Percentiles rank a stretch among this genome's conserved stretches.
These are phyloP conservation scores for Trametes polyzona DNA, from an alignment of 1,284 basidiomycete genomes.

Conservation along the genomic window DNA sequence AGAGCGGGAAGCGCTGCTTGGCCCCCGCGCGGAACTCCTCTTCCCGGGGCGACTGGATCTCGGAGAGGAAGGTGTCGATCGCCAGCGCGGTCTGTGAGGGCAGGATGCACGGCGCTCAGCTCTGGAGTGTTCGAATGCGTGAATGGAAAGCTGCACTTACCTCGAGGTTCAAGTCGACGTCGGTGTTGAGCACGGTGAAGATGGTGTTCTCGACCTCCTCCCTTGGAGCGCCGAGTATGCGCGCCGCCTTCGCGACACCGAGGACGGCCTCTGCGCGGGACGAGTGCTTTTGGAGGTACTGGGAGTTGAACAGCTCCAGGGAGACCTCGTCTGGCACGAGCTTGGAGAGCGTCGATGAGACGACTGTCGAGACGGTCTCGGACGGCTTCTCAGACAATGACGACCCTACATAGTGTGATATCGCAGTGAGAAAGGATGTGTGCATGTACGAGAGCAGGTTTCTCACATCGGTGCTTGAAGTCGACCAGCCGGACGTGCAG, in stretches of 20 bases:
- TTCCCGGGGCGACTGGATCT: conserved; percentile 52
- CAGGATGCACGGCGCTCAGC: background rate
- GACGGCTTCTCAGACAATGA: conserved; percentile 46
- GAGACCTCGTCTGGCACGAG: conserved; percentile 63
- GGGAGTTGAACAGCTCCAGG: conserved; percentile 70
- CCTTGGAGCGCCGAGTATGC: conserved; percentile 47
- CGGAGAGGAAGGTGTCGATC: conserved; percentile 50
- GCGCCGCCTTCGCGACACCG: conserved; percentile 60
- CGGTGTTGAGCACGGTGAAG: conserved; percentile 53
- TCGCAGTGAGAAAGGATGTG: background rate
- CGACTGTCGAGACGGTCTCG: conserved; percentile 47
- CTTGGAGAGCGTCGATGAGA: conserved; percentile 49
- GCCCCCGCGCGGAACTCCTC: conserved; percentile 64
- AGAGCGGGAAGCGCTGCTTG: conserved; percentile 56
- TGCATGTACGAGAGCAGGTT: background rate
- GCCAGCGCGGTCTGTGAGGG: conserved; percentile 49
- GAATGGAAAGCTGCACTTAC: conserved; percentile 29
- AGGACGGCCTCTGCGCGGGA: conserved; percentile 57
- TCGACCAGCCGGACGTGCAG: conserved; percentile 76
- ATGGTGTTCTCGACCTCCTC: conserved; percentile 65
- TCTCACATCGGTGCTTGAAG: conserved; percentile 60
- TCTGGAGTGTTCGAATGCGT: background rate
- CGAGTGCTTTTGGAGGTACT: conserved; percentile 71
- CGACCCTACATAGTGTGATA: conserved; percentile 39
- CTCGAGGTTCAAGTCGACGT: conserved; percentile 50